Evolutionary conservation across 2,329 filamentous ascomycete species (phyloP).

Genomic region (Boeremia lycopersici): DNA sequence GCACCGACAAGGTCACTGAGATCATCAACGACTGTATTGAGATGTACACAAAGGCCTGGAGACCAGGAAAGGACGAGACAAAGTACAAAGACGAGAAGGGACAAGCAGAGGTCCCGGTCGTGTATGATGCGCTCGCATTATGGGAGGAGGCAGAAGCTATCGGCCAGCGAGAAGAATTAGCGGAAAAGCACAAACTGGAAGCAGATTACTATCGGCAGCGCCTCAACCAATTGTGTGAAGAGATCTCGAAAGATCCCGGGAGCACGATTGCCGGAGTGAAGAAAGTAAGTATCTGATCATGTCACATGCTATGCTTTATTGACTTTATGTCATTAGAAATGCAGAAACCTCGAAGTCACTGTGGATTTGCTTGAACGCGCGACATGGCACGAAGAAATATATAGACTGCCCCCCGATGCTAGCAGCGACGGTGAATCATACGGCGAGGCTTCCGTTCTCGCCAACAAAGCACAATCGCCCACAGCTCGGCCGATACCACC

Average conservation of each 20-base stretch:
- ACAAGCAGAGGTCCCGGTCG: constrained; percentile 7
- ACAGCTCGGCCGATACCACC: background rate
- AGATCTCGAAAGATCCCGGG: constrained; percentile 53
- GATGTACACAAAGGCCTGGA: constrained; percentile 26
- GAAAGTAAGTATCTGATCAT: background rate
- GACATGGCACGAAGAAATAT: constrained; percentile 49
- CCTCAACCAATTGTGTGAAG: constrained; percentile 26
- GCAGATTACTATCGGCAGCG: constrained; percentile 21
- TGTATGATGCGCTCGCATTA: constrained; percentile 22
- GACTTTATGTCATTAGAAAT: constrained; percentile 59
- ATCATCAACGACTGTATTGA: constrained; percentile 40
- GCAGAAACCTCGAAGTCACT: constrained; percentile 66
- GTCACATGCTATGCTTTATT: background rate
- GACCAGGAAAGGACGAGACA: constrained; percentile 21
- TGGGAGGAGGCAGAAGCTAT: constrained; percentile 30
- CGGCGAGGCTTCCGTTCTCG: background rate
- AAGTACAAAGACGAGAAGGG: background rate
- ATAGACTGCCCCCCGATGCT: constrained; percentile 4
- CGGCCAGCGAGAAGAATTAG: constrained; percentile 18
- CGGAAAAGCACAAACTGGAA: constrained; percentile 19
- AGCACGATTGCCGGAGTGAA: constrained; percentile 46
- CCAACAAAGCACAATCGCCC: background rate
- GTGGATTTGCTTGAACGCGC: constrained; percentile 65
- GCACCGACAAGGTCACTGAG: constrained; percentile 17
- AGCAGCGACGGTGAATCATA: constrained; percentile 3